Base-by-base conservation (phyloP, 345 rosid genomes). In the Ceriops decandra region DNA sequence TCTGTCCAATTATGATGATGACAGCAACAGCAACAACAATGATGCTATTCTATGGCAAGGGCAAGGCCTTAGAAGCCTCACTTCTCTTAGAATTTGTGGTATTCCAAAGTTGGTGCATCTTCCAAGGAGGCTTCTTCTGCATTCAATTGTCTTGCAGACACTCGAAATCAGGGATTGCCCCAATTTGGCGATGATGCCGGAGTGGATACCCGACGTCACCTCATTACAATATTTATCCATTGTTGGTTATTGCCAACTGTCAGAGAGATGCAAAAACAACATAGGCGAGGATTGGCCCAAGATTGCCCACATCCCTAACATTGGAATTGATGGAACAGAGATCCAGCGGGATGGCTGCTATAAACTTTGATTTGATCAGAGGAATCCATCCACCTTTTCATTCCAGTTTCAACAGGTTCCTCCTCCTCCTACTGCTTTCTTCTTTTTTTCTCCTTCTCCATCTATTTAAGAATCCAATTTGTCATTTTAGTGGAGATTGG, bases 181-280 rank as follows among this genome's bases (percentile, higher is more conserved):
- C 3, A 38, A 19, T 64, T 54, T 75, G 67, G 46, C 0, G 28
- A 13, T 53, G 33, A 35, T 66, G 20, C 71, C 71, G 5, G 62
- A 60, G 9, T 72, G 76, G 70, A 72, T 64, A 16, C 20, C 26
- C 57, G 64, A 71, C 64, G 64, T 71, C 51, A 42, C 68, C 0
- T 11, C 42, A 6, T 33, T 72, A 27, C 21, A 59, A 6, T 0
- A 24, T 7, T 33, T 72, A 60, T 1, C 0, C 2, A 19, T 72
- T 26, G 0, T 0, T 0, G 0, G 7, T 0, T 72, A 67, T 52
- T 31, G 49, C 21, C 42, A 52, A 13, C 64, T 66, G 19, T 21
- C 15, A 33, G 17, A 19, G 36, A 10, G 35, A 60, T 66, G 64
- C 31, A 16, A 30, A 2, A 59, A 35, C 7, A 5, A 30, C 28